Evolutionary conservation across 2,329 filamentous ascomycete genomes (phyloP), one percentile per base, ranked within the genome.

Genomic region (Byssoonygena ceratinophila): DNA sequence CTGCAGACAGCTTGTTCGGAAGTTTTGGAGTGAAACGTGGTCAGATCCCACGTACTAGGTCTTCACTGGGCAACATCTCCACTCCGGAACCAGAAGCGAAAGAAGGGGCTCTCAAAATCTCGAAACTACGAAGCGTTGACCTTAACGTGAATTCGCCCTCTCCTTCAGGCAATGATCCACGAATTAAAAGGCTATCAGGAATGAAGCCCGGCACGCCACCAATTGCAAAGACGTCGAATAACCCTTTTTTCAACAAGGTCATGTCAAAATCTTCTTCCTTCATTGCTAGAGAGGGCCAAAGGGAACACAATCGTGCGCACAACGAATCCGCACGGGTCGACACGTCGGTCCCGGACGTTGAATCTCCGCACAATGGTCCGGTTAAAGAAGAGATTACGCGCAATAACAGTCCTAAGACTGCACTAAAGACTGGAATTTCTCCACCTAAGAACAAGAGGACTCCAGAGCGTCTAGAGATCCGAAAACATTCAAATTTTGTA

Each of bases 1-100:
- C 57, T n/a, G 47, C 55, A 2, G 57, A 59, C 31, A 56, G 54
- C 27, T 51, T 59, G 16, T 57, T 59, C 39, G 46, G 53, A 6
- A 46, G 49, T 31, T 46, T 56, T 31, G 46, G 53, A 4, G 31
- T 46, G 1, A 58, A 52, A 23, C 52, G 54, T 29, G 51, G 50
- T 18, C 25, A 40, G 20, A 44, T 51, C 16, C 48, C 55, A 27
- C 55, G 44, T 12, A 44, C 54, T 25, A 52, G 47, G 32, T 41
- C 51, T 22, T 56, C 54, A 5, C 40, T 56, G 14, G 52, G 48
- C 16, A 46, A 45, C 20, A 37, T 31, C 22, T 36, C 44, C n/a
- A 31, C 32, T 16, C 12, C 29, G 5, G 47, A 54, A 9, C 37
- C 43, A 25, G 27, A 27, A 7, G 11, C 14, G 16, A 39, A 46